Evolutionary conservation across 2,329 filamentous ascomycete genomes (phyloP), one percentile per base, ranked within the genome.

Genomic region (Capronia epimyces): DNA sequence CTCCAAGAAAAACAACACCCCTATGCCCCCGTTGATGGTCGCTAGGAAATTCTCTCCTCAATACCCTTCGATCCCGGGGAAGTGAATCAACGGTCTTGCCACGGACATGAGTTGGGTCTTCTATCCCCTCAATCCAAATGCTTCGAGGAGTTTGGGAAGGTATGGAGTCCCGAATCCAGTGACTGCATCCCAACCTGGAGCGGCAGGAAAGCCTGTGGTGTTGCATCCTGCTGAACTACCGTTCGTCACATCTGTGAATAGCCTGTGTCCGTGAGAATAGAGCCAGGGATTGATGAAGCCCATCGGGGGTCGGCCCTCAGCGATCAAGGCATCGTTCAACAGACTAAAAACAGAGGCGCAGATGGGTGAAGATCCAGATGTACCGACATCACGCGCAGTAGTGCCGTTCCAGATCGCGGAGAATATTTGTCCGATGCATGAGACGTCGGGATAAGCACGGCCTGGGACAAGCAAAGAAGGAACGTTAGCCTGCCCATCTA

Each of bases 371-470:
- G 55, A 53, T 12, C 53, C 57, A 40, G 69, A 71, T 25, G 75
- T 78, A 24, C 78, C 78, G 29, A 70, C 71, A 16, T 78, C 71
- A 1, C 63, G 64, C 13, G 57, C 15, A 27, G 61, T 62, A 3
- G 36, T 39, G 1, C 70, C 70, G 37, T 74, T 63, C 50, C 73
- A 68, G 40, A 69, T 63, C 29, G 74, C 65, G 15, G 67, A 54
- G 55, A 66, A 75, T 20, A 66, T 63, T 64, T 64, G 59, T 3
- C 75, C 74, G 53, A 86, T 79, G 15, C 79, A 80, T 1, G 81
- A 69, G 12, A 85, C 71, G 59, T 86, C 82, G 0, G 82, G 81
- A 53, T 81, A 79, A 0, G 69, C 83, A 50, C 82, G 75, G 0
- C 82, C 83, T 12, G 13, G 76, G 15, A 25, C 16, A 46, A 42